Conservation (phyloP, 331 rosid species). For the Spiraea crenata region DNA sequence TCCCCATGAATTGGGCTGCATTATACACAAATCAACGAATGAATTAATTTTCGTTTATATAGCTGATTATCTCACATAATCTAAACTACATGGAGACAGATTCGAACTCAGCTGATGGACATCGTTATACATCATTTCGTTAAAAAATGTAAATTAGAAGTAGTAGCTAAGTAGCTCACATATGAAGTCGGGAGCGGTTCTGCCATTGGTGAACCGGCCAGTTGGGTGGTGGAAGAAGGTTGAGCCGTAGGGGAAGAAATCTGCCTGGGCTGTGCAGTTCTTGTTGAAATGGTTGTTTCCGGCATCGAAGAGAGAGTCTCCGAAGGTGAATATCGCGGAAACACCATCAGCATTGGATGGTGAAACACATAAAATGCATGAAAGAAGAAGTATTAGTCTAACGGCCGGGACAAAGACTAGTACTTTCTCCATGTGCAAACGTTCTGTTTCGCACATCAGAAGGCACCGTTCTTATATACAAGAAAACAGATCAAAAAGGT, state of each 20-base stretch:
- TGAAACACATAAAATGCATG: neutral
- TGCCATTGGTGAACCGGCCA: slow-evolving; percentile 47
- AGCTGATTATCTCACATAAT: no score
- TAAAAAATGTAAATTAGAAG: neutral
- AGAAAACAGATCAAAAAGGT: neutral
- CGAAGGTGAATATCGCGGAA: slow-evolving; percentile 33
- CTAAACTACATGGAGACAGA: no score
- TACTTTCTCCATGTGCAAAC: slow-evolving; percentile 12
- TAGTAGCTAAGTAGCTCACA: slow-evolving; percentile 17
- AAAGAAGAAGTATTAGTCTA: neutral
- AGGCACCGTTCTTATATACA: neutral
- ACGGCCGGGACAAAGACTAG: neutral
- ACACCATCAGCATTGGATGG: neutral
- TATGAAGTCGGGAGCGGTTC: slow-evolving; percentile 39
- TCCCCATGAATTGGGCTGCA: slow-evolving; percentile 40
- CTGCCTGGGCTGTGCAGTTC: slow-evolving; percentile 37
- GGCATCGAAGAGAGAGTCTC: slow-evolving; percentile 41
- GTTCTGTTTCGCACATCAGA: neutral
- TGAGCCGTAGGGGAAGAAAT: slow-evolving; percentile 45
- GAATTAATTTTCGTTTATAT: no score
- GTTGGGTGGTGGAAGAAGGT: slow-evolving; percentile 42
- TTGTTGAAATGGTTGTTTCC: slow-evolving; percentile 41
- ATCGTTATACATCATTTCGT: neutral
- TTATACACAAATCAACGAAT: neutral
- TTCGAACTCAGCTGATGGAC: no score